Percentiles rank a stretch among this genome's conserved stretches.
These are phyloP conservation scores for Warburgia ugandensis DNA, from an alignment of 164 flowering plant genomes.

Conservation along the genomic window DNA sequence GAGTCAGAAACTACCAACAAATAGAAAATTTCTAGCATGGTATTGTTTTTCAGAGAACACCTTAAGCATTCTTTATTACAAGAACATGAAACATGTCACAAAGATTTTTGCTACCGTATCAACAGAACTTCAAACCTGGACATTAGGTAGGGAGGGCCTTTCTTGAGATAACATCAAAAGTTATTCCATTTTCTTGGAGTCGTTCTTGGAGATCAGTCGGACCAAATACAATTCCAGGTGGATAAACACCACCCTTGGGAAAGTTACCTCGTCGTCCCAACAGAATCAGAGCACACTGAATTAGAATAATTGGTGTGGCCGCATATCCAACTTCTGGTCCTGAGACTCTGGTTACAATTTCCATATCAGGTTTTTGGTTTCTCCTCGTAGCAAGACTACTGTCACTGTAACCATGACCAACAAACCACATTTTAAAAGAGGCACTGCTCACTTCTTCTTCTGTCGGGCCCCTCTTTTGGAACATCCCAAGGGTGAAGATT, in stretches of 20 bases:
- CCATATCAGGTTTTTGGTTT: slow-evolving; percentile 52
- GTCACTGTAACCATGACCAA: slow-evolving; percentile 66
- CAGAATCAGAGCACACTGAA: slow-evolving; percentile 76
- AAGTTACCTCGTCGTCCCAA: slow-evolving; percentile 48
- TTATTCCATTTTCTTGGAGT: slow-evolving; percentile 72
- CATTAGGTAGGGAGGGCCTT: slow-evolving; percentile 18
- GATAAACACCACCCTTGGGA: slow-evolving; percentile 72
- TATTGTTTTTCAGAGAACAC: no score
- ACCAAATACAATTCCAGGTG: slow-evolving; percentile 88
- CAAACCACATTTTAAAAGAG: slow-evolving; percentile 85
- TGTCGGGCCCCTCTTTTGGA: slow-evolving; percentile 75
- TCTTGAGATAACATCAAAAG: slow-evolving; percentile 72
- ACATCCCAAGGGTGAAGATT: slow-evolving; percentile 71
- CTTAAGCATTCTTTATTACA: no score
- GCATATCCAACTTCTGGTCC: slow-evolving; percentile 95
- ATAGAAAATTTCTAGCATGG: no score
- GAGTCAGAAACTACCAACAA: no score
- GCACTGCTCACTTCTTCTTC: slow-evolving; percentile 84
- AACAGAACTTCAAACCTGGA: no score
- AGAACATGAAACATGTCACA: no score
- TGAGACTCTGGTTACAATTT: slow-evolving; percentile 69
- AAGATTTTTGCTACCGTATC: no score
- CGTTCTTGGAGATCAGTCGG: slow-evolving; percentile 82
- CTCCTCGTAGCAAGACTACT: slow-evolving; percentile 25
- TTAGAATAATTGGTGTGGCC: slow-evolving; percentile 71